Conservation (phyloP, 1,139 yeast species). For the Lodderomyces margitis region DNA sequence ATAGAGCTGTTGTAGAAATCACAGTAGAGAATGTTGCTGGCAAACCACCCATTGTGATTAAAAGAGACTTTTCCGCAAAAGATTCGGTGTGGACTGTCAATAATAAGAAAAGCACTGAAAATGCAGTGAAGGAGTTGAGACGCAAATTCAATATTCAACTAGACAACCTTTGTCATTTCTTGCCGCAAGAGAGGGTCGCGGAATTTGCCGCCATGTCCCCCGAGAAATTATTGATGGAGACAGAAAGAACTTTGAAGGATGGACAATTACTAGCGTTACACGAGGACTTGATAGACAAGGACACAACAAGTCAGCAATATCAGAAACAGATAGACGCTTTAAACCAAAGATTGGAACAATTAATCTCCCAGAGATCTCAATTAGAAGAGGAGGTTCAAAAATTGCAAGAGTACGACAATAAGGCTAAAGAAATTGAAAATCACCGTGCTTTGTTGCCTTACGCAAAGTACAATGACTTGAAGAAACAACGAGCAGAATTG, state of each 20-base stretch:
- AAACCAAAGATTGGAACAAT: constrained; percentile 26
- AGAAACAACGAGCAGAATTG: constrained; percentile 36
- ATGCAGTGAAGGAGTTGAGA: constrained; percentile 46
- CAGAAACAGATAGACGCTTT: constrained; percentile 27
- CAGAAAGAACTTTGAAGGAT: constrained; percentile 77
- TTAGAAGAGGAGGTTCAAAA: constrained; percentile 40
- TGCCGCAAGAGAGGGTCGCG: constrained; percentile 94
- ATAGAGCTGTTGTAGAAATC: constrained; percentile 57
- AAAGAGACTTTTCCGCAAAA: constrained; percentile 36
- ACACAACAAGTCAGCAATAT: constrained; percentile 34
- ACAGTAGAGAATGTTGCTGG: constrained; percentile 51
- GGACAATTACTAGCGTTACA: constrained; percentile 59
- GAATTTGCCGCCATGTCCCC: constrained; percentile 85
- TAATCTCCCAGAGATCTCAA: constrained; percentile 29
- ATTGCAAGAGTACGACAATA: constrained; percentile 38
- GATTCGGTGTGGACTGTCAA: constrained; percentile 65
- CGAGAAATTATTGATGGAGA: constrained; percentile 69
- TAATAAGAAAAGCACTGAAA: constrained; percentile 40
- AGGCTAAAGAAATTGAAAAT: constrained; percentile 42
- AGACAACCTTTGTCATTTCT: constrained; percentile 88
- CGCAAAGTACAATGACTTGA: constrained; percentile 57
- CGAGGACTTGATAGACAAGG: constrained; percentile 52
- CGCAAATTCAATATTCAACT: constrained; percentile 69
- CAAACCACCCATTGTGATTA: constrained; percentile 32
- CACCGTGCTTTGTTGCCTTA: constrained; percentile 59